Evolutionary conservation across 345 rosid species (phyloP).

Genomic region (Xanthoceras sorbifolium): DNA sequence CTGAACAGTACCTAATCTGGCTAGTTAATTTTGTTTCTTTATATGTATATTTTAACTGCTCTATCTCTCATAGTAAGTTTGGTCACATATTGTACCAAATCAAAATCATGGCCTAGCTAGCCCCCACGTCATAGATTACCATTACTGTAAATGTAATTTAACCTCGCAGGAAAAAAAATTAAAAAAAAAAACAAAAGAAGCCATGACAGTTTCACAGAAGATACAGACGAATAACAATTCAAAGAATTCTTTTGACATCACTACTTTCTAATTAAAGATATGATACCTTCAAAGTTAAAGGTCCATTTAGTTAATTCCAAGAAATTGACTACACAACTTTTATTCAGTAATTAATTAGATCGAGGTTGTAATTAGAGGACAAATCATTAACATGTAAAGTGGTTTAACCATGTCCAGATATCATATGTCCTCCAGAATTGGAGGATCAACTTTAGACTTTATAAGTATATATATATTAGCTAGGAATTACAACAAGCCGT

Average conservation of each 20-base stretch:
- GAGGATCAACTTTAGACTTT: not conserved
- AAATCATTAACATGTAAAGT: not conserved
- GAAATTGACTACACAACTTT: not conserved
- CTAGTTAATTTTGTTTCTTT: slow-evolving; percentile 12
- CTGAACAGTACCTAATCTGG: slow-evolving; percentile 15
- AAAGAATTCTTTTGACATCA: not conserved
- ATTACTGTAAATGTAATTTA: not conserved
- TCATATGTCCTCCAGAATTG: not conserved
- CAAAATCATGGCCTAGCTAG: not conserved
- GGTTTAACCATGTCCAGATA: not conserved
- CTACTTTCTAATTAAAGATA: not conserved
- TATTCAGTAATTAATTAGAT: not conserved
- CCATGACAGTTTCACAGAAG: not conserved
- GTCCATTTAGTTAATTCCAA: not conserved
- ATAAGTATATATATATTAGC: not conserved
- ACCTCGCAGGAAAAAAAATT: not conserved
- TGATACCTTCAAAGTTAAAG: not conserved
- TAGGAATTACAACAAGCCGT: not conserved
- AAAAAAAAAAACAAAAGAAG: too few relatives aligned
- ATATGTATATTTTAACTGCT: not conserved
- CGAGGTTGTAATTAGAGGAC: not conserved
- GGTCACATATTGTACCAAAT: slow-evolving; percentile 21
- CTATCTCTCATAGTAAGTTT: slow-evolving; percentile 3
- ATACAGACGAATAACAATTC: not conserved
- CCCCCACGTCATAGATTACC: not conserved